These are phyloP conservation scores for Lepidopterella palustris DNA, from an alignment of 495 filamentous ascomycete genomes.

Conservation along the genomic window DNA sequence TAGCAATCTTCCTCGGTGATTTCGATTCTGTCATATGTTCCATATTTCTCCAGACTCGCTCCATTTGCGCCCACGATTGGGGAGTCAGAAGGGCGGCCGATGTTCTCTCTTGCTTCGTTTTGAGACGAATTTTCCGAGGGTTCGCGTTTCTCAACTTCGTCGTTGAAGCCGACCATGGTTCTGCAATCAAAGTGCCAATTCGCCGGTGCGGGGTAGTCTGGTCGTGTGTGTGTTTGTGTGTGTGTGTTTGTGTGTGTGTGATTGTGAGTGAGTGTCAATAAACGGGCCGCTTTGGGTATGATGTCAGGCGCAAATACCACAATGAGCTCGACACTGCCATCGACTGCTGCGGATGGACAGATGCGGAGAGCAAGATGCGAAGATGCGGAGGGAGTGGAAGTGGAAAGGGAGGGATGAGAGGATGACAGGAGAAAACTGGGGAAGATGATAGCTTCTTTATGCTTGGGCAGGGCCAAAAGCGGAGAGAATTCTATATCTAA, in stretches of 20 bases:
- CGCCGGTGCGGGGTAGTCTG: too few species aligned
- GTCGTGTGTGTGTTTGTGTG: too few species aligned
- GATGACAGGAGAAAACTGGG: not conserved
- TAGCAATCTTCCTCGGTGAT: constrained; percentile 37
- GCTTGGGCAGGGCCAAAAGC: too few species aligned
- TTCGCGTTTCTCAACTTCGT: not conserved
- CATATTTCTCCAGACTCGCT: constrained; percentile 16
- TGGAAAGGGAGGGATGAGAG: not conserved
- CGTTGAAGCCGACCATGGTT: constrained; percentile 1
- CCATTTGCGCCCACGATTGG: constrained; percentile 4
- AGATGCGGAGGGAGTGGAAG: not conserved
- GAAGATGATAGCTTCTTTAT: not conserved
- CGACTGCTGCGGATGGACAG: not conserved
- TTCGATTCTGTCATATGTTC: constrained; percentile 25
- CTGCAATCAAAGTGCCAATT: not conserved
- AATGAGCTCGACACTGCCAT: too few species aligned
- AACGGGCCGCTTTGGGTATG: not conserved
- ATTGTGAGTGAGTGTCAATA: not conserved
- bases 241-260: too few species aligned
- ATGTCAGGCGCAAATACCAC: not conserved
- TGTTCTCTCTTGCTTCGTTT: not conserved
- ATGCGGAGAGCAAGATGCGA: not conserved
- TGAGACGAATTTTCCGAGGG: not conserved
- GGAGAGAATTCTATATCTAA: too few species aligned
- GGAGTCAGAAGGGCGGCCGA: not conserved